These are phyloP conservation scores for Evernia prunastri DNA, from an alignment of 495 filamentous ascomycete genomes.

Conservation along the genomic window DNA sequence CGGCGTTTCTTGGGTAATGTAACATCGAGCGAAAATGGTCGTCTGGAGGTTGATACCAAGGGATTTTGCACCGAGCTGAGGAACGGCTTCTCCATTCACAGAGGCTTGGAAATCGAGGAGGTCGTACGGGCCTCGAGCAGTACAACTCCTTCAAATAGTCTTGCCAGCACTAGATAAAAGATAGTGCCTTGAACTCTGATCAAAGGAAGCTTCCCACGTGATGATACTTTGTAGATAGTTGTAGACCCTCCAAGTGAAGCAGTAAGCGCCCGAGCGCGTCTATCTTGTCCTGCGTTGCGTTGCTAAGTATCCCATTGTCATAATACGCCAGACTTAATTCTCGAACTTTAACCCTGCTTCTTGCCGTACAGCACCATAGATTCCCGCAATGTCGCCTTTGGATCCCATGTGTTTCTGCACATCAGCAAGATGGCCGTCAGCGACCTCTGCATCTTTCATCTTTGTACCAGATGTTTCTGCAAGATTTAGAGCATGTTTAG, in stretches of 20 bases:
- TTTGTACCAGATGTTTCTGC: conserved; percentile 55
- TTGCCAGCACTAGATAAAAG: neutral
- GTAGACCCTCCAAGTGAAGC: too few species aligned
- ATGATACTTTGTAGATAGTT: neutral
- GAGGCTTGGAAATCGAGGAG: neutral
- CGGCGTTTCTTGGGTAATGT: conserved; percentile 18
- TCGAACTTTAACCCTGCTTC: conserved; percentile 67
- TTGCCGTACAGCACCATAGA: conserved; percentile 71
- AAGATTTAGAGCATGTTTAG: conserved; percentile 62
- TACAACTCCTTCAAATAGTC: neutral
- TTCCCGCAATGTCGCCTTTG: conserved; percentile 74
- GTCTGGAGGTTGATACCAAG: neutral
- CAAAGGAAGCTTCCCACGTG: neutral
- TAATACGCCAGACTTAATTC: conserved; percentile 28
- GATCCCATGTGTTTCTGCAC: conserved; percentile 68
- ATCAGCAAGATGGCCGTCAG: conserved; percentile 57
- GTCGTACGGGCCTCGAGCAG: neutral
- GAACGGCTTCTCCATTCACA: neutral
- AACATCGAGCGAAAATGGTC: neutral
- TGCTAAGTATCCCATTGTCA: neutral
- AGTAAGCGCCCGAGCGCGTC: too few species aligned
- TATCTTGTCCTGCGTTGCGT: too few species aligned
- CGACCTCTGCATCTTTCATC: conserved; percentile 60
- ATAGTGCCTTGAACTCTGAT: neutral
- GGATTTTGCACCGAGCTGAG: neutral